Percentiles rank a stretch among this genome's conserved stretches.
These are phyloP conservation scores for Dryas integrifolia DNA, from an alignment of 331 rosid genomes.

Conservation along the genomic window DNA sequence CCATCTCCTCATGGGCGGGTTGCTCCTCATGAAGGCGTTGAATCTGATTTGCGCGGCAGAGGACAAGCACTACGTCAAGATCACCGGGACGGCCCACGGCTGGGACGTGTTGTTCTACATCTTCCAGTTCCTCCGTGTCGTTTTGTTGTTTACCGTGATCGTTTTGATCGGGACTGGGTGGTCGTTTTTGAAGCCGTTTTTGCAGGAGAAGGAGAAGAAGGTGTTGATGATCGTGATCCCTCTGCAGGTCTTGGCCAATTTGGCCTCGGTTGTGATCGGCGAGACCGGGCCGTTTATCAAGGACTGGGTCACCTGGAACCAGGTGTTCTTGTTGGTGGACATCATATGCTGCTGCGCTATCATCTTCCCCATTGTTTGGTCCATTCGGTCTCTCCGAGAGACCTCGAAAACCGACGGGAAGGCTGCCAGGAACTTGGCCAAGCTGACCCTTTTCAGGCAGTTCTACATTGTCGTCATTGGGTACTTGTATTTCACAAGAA, in stretches of 20 bases:
- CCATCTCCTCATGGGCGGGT: conserved; percentile 62
- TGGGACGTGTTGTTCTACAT: conserved; percentile 90
- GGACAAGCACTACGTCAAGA: conserved; percentile 76
- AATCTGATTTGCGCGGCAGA: conserved; percentile 81
- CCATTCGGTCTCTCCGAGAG: conserved; percentile 73
- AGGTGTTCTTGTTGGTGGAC: conserved; percentile 83
- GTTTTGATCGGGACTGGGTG: conserved; percentile 86
- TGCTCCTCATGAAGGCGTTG: conserved; percentile 64
- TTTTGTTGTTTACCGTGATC: conserved; percentile 68
- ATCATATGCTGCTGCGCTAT: conserved; percentile 87
- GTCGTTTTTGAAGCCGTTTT: conserved; percentile 74
- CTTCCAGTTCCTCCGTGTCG: conserved; percentile 73
- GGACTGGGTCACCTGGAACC: conserved; percentile 95
- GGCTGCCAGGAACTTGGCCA: conserved; percentile 73
- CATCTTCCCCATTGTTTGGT: conserved; percentile 90
- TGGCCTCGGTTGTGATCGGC: conserved; percentile 80
- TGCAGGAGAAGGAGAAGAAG: conserved; percentile 88
- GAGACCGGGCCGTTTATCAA: conserved; percentile 87
- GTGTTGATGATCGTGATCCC: conserved; percentile 91
- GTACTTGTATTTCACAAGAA: conserved; percentile 73
- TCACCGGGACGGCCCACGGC: conserved; percentile 80
- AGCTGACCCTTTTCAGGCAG: conserved; percentile 80
- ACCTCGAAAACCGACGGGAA: conserved; percentile 87
- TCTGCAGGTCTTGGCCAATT: conserved; percentile 79
- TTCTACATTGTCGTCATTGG: conserved; percentile 88